Base-by-base conservation (phyloP, 305 asterid genomes). In the Fraxinus angustifolia region DNA sequence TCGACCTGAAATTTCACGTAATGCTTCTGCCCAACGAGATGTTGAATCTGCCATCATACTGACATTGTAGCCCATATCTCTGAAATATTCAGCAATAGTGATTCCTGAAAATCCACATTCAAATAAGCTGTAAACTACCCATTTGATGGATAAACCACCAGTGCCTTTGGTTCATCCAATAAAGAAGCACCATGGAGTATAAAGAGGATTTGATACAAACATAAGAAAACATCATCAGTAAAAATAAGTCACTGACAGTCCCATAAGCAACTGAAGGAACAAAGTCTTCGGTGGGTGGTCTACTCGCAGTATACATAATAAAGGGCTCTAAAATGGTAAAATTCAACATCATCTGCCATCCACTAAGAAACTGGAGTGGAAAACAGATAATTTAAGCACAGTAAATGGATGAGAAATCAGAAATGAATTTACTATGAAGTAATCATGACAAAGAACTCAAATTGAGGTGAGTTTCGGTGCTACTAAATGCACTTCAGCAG, bases 21-120 rank as follows among this genome's bases (percentile, higher is more conserved):
- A 86, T 62, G 98, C 99, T 88, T 95, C 99, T 70, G 99, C 99
- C 99, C 99, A 95, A 35, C 98, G 97, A 79, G 99, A 95, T n/a
- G 99, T 95, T 38, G 98, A 95, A 87, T 95, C 99, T 81, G 99
- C 98, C 99, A 95, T 95, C 99, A 95, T 95, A 88, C 99, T 93
- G 82, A 95, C 99, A 87, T 95, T 95, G 92, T 95, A 95, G 56
- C 99, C 99, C 99, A 95, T 95, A 83, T 95, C 99, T 92, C 99
- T 93, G 84, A 95, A 95, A 84, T 95, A 95, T 85, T 95, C 99
- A 76, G 99, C 99, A 77, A 95, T 90, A 17, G 98, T 95, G 82
- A 96, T 96, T 82, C 99, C 99, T 96, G 95, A 75, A 87, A 83
- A 89, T 81, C 71, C 81, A 90, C 71, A 86, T 67, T 74, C 65